phyloP scores from a whole-genome alignment of 805 yeast species.

The Saccharomycopsis fibuligera region DNA sequence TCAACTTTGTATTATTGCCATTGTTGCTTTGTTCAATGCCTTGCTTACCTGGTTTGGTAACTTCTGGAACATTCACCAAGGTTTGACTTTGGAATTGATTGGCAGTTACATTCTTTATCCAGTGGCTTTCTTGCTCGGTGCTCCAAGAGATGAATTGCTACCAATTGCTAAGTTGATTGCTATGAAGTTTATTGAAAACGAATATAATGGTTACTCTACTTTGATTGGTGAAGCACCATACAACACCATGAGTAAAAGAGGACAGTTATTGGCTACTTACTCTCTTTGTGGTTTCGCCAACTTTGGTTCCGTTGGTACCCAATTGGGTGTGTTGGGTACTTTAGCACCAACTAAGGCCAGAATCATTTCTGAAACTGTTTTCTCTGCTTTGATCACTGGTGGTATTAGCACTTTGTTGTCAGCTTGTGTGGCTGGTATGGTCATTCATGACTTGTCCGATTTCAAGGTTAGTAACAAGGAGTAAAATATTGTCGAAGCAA shows the following conservation, averaged over 20 bases:
- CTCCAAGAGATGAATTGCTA: conserved; percentile 46
- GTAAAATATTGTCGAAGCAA: neutral
- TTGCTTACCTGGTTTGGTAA: conserved; percentile 54
- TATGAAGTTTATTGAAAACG: conserved; percentile 54
- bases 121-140: conserved; percentile 51
- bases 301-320: conserved; percentile 56
- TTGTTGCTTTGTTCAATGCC: conserved; percentile 51
- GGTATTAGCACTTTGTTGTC: conserved; percentile 47
- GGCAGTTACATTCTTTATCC: conserved; percentile 55
- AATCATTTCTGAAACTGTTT: conserved; percentile 40
- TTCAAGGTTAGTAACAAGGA: conserved; percentile 16
- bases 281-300: conserved; percentile 60
- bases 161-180: conserved; percentile 47
- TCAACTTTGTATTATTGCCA: conserved; percentile 54
- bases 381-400: conserved; percentile 47
- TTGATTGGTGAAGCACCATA: conserved; percentile 39
- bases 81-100: conserved; percentile 51
- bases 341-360: conserved; percentile 45
- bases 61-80: conserved; percentile 50
- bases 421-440: conserved; percentile 60
- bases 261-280: conserved; percentile 50
- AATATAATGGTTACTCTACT: conserved; percentile 46
- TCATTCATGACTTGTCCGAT: conserved; percentile 39
- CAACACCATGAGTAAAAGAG: conserved; percentile 42
- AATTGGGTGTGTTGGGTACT: conserved; percentile 52